Percentiles rank a stretch among this genome's conserved stretches.
Conservation (phyloP, 768 basidiomycete genomes). For the Amanita fuliginea region DNA sequence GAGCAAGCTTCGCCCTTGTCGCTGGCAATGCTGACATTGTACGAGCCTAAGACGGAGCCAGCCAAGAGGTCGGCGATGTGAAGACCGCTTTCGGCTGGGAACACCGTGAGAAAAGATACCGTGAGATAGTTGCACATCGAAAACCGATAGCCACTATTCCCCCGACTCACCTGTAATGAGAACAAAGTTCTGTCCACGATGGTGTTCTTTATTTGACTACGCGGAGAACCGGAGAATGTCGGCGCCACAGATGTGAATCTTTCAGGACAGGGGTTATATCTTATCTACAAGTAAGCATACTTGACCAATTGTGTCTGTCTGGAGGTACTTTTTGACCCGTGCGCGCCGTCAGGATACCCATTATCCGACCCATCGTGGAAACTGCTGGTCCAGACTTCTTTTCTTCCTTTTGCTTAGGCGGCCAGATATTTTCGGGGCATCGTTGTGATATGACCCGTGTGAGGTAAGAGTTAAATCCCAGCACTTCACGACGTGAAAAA, state of each 20-base stretch:
- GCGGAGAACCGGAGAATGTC: neutral
- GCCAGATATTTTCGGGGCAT: no score
- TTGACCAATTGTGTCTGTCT: neutral
- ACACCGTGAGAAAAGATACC: no score
- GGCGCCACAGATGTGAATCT: neutral
- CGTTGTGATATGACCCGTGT: no score
- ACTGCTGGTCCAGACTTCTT: no score
- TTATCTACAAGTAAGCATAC: neutral
- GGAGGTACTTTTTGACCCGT: neutral
- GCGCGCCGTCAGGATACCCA: neutral
- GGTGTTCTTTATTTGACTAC: no score
- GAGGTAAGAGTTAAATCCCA: no score
- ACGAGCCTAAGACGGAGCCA: neutral
- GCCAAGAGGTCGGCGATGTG: no score
- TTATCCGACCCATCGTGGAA: neutral
- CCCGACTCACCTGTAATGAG: neutral
- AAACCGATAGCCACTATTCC: no score
- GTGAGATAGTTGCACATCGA: no score
- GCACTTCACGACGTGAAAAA: no score
- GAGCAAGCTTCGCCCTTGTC: constrained; percentile 25
- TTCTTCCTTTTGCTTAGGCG: no score
- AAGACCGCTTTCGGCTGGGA: no score
- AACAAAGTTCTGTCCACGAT: neutral
- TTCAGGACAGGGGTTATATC: neutral
- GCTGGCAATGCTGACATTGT: constrained; percentile 13